phyloP scores from a whole-genome alignment of 768 basidiomycete genomes.

The Suillus decipiens region DNA sequence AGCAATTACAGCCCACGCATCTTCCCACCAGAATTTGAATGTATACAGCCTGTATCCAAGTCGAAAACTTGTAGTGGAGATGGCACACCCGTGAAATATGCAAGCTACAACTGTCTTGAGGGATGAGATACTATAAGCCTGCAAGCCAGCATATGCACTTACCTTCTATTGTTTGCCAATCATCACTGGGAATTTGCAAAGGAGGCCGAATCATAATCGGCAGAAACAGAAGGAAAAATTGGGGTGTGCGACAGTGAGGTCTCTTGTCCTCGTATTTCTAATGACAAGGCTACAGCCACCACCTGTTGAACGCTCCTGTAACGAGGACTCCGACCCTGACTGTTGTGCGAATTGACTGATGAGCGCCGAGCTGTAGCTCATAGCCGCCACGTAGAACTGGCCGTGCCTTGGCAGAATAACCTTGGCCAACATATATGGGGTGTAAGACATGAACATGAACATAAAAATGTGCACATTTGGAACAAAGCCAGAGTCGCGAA shows the following conservation, averaged over 20 bases:
- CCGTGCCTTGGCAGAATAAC: neutral
- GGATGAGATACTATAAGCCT: neutral
- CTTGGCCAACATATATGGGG: neutral
- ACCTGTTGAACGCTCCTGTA: neutral
- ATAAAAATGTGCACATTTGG: neutral
- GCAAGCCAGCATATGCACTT: neutral
- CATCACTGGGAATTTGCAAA: neutral
- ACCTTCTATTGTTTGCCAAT: neutral
- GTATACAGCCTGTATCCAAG: constrained; percentile 24
- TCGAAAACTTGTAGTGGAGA: constrained; percentile 21
- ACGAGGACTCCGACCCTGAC: neutral
- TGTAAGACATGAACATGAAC: neutral
- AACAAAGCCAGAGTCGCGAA: neutral
- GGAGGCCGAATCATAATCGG: neutral
- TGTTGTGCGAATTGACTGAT: neutral
- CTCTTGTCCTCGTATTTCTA: neutral
- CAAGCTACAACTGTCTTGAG: constrained; percentile 1
- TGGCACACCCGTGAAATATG: constrained; percentile 20
- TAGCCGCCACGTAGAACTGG: neutral
- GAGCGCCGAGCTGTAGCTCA: neutral
- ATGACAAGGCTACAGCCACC: neutral
- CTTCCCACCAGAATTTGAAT: constrained; percentile 29
- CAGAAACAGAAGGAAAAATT: neutral
- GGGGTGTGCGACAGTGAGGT: neutral
- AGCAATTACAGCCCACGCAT: constrained; percentile 27